These are phyloP conservation scores for Fagus crenata DNA, from an alignment of 306 rosid genomes.

Conservation along the genomic window DNA sequence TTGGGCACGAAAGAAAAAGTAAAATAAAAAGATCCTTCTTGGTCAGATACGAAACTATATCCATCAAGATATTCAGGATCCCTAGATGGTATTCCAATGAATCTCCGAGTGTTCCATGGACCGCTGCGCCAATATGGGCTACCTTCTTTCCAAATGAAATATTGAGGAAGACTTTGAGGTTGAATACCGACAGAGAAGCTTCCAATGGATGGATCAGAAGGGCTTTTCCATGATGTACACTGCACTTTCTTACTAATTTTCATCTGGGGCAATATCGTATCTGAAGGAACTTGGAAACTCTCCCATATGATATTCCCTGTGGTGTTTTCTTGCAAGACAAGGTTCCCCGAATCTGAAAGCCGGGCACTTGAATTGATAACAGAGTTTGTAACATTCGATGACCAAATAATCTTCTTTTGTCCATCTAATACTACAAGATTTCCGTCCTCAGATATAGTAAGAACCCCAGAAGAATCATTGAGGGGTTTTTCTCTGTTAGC, in stretches of 20 bases:
- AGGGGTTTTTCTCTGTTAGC: conserved; percentile 40
- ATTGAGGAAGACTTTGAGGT: conserved; percentile 23
- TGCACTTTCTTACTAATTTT: conserved; percentile 18
- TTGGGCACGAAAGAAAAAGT: not conserved
- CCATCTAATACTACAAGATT: conserved; percentile 36
- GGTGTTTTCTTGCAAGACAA: conserved; percentile 22
- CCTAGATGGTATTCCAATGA: conserved; percentile 44
- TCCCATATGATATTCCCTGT: conserved; percentile 30
- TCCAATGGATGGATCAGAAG: conserved; percentile 40
- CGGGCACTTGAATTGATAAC: conserved; percentile 18
- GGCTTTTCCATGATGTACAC: conserved; percentile 34
- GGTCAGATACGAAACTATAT: conserved; percentile 8
- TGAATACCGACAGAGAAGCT: conserved; percentile 31
- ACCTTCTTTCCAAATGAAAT: conserved; percentile 33
- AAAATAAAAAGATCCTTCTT: conserved; percentile 14
- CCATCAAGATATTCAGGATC: conserved; percentile 32
- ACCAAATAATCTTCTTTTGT: conserved; percentile 33
- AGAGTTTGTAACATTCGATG: conserved; percentile 26
- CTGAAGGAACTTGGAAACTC: conserved; percentile 41
- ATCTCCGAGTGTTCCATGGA: conserved; percentile 46
- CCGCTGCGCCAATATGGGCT: conserved; percentile 41
- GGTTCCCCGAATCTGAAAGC: conserved; percentile 41
- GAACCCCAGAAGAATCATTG: conserved; percentile 29
- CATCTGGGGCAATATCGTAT: conserved; percentile 14
- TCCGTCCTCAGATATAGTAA: conserved; percentile 27